phyloP scores from a whole-genome alignment of 208 protist genomes.

The Crithidia sp. region DNA sequence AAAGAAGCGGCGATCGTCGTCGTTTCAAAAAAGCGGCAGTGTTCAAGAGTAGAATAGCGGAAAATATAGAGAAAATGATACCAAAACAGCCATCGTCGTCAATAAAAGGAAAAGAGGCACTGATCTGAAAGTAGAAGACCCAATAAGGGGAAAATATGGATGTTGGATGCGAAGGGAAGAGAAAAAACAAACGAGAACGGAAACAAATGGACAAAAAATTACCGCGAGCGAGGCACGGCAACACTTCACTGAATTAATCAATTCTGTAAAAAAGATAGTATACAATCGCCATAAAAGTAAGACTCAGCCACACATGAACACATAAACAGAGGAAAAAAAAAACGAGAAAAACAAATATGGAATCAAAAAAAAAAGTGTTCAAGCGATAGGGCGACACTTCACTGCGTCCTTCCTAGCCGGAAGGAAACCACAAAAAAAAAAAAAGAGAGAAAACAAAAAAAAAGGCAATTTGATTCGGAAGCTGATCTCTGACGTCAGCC shows the following conservation, averaged over 20 bases:
- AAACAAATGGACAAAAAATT: too few species aligned
- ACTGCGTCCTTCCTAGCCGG: background rate
- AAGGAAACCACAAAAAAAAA: background rate
- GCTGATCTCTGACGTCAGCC: too few species aligned
- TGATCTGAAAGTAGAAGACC: background rate
- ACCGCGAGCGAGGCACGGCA: too few species aligned
- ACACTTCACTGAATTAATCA: too few species aligned
- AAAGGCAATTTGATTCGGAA: background rate
- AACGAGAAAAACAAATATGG: conserved; percentile 2
- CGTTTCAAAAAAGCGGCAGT: background rate
- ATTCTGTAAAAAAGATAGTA: too few species aligned
- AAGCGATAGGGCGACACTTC: background rate
- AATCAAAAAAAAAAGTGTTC: background rate
- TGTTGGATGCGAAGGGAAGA: too few species aligned
- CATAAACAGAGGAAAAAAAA: too few species aligned
- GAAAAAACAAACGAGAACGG: too few species aligned
- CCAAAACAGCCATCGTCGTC: background rate
- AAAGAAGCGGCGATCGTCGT: background rate
- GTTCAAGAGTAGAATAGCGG: too few species aligned
- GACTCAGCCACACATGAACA: too few species aligned
- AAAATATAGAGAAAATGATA: background rate
- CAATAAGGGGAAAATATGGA: too few species aligned
- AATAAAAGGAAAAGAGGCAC: background rate
- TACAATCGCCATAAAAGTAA: too few species aligned
- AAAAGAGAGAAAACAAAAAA: conserved; percentile 1